Percentiles rank a stretch among this genome's conserved stretches.
Evolutionary conservation across 2,329 filamentous ascomycete genomes (phyloP).

Genomic region (Stachybotrys echinatus): DNA sequence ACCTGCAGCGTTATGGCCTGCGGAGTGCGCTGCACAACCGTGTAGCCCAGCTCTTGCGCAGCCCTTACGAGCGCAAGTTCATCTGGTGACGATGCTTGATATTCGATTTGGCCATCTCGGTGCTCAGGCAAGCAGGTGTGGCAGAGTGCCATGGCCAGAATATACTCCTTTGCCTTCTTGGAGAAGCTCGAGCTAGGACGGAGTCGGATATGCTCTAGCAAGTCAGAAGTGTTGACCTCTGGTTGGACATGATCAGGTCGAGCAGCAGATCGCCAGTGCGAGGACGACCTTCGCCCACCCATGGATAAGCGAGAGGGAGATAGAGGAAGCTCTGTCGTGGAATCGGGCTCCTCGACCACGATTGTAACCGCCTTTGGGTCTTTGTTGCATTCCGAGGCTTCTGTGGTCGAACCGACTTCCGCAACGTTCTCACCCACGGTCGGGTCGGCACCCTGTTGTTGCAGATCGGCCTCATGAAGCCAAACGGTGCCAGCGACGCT

Average conservation of each 20-base stretch:
- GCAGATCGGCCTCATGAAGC: slow-evolving; percentile 74
- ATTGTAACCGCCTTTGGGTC: slow-evolving; percentile 22
- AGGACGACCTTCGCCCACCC: slow-evolving; percentile 36
- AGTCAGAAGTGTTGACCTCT: slow-evolving; percentile 62
- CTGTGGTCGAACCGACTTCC: slow-evolving; percentile 14
- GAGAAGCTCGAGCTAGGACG: slow-evolving; percentile 75
- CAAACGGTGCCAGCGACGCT: slow-evolving; percentile 86
- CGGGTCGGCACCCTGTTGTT: slow-evolving; percentile 18
- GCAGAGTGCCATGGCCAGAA: slow-evolving; percentile 80
- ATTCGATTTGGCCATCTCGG: slow-evolving; percentile 64
- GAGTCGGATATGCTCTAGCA: slow-evolving; percentile 71
- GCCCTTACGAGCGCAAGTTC: slow-evolving; percentile 82
- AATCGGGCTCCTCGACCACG: slow-evolving; percentile 22
- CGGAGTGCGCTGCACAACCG: slow-evolving; percentile 69
- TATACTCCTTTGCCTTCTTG: slow-evolving; percentile 72
- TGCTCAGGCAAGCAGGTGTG: slow-evolving; percentile 87
- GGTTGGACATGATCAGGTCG: slow-evolving; percentile 46
- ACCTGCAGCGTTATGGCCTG: slow-evolving; percentile 56
- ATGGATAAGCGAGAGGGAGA: slow-evolving; percentile 22
- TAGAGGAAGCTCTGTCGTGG: slow-evolving; percentile 18
- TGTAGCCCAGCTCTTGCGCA: slow-evolving; percentile 77
- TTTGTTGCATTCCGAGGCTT: slow-evolving; percentile 20
- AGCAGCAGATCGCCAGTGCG: slow-evolving; percentile 43
- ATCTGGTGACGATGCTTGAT: slow-evolving; percentile 85
- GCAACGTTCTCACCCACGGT: slow-evolving; percentile 12